These are phyloP conservation scores for Diaporthe eres DNA, from an alignment of 2,329 filamentous ascomycete genomes.

Conservation along the genomic window DNA sequence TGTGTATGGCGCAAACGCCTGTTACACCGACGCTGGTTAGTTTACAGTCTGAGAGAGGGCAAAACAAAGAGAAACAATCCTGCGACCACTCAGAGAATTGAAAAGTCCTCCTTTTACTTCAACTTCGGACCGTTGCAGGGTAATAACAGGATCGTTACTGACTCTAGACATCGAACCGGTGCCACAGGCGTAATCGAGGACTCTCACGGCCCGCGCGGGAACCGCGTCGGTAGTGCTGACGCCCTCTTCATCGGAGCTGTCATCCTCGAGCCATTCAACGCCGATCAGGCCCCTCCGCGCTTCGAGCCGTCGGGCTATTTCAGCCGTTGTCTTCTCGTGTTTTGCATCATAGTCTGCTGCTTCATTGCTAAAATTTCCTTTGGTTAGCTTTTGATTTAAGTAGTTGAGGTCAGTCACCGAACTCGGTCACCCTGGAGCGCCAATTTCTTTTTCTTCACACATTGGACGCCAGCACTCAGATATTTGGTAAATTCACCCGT, in stretches of 20 bases:
- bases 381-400: background rate
- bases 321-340: slow-evolving; percentile 66
- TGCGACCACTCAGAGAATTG: background rate
- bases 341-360: slow-evolving; percentile 70
- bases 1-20: slow-evolving; percentile 74
- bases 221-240: slow-evolving; percentile 45
- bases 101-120: background rate
- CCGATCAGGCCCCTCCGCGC: slow-evolving; percentile 72
- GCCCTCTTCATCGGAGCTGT: slow-evolving; percentile 51
- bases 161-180: slow-evolving; percentile 77
- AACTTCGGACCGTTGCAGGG: background rate
- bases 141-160: slow-evolving; percentile 45
- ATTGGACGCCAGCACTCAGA: too few species aligned
- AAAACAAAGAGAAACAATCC: slow-evolving; percentile 20
- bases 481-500: background rate
- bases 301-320: slow-evolving; percentile 69
- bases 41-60: background rate
- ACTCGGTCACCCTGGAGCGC: background rate
- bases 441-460: too few species aligned
- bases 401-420: background rate
- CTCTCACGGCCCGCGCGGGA: slow-evolving; percentile 57
- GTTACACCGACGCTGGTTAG: background rate
- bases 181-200: slow-evolving; percentile 85
- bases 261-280: slow-evolving; percentile 65
- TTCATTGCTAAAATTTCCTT: slow-evolving; percentile 57